Evolutionary conservation across 176 grass and related monocot species (phyloP).

Genomic region (Triticum turgidum): DNA sequence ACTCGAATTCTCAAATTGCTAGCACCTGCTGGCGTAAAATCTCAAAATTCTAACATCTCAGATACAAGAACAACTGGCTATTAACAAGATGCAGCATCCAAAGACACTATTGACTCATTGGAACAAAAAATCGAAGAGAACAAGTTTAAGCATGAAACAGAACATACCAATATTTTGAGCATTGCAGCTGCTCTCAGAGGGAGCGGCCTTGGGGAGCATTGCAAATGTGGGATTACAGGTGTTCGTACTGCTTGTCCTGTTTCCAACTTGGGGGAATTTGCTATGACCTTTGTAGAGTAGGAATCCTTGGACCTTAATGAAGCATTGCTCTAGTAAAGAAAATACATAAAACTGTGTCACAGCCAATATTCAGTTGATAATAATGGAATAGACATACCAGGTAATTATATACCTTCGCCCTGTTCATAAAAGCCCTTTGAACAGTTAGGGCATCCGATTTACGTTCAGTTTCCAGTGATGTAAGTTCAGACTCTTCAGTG

Average conservation of each 20-base stretch:
- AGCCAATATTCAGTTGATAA: background rate
- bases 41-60: background rate
- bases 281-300: constrained; percentile 69
- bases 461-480: constrained; percentile 63
- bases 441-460: constrained; percentile 79
- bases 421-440: constrained; percentile 86
- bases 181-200: constrained; percentile 77
- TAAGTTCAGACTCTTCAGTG: constrained; percentile 60
- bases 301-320: constrained; percentile 60
- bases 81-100: constrained; percentile 16
- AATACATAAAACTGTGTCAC: constrained; percentile 21
- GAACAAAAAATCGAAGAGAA: constrained; percentile 8
- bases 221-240: constrained; percentile 59
- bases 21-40: background rate
- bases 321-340: constrained; percentile 58
- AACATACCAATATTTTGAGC: constrained; percentile 92
- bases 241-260: constrained; percentile 31
- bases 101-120: background rate
- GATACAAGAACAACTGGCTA: background rate
- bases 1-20: background rate
- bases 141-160: background rate
- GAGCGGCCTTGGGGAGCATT: constrained; percentile 54
- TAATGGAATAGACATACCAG: constrained; percentile 12
- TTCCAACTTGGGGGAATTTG: constrained; percentile 57
- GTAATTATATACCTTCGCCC: constrained; percentile 59